phyloP scores from a whole-genome alignment of 208 protist genomes.

The Entamoeba moshkovskii region DNA sequence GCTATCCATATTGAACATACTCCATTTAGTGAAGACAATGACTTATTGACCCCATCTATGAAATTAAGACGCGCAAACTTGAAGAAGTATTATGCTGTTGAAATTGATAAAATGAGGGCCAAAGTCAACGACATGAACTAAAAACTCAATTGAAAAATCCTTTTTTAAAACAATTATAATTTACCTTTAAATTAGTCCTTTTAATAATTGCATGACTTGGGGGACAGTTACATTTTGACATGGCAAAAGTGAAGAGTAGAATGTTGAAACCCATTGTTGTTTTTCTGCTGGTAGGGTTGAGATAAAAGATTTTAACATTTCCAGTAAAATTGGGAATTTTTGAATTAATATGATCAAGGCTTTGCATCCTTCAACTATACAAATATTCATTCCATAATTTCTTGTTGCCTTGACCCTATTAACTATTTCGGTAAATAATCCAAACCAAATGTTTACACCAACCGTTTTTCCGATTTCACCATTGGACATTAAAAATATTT shows the following conservation, averaged over 20 bases:
- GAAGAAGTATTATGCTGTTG: not conserved
- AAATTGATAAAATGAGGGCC: not conserved
- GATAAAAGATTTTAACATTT: not conserved
- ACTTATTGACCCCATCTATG: not conserved
- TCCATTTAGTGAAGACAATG: not conserved
- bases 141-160: not conserved
- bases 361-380: not conserved
- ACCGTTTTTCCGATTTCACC: not conserved
- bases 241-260: too few species aligned
- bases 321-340: not conserved
- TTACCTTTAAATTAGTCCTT: too few species aligned
- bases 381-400: not conserved
- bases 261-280: too few species aligned
- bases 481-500: not conserved
- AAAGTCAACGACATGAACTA: not conserved
- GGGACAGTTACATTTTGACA: too few species aligned
- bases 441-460: not conserved
- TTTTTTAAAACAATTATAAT: too few species aligned
- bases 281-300: too few species aligned
- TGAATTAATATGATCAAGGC: not conserved
- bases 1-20: not conserved
- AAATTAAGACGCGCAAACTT: not conserved
- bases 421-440: not conserved
- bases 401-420: not conserved
- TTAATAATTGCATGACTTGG: too few species aligned